Conservation (phyloP, 257 asterid species). For the Nicotiana noctiflora region DNA sequence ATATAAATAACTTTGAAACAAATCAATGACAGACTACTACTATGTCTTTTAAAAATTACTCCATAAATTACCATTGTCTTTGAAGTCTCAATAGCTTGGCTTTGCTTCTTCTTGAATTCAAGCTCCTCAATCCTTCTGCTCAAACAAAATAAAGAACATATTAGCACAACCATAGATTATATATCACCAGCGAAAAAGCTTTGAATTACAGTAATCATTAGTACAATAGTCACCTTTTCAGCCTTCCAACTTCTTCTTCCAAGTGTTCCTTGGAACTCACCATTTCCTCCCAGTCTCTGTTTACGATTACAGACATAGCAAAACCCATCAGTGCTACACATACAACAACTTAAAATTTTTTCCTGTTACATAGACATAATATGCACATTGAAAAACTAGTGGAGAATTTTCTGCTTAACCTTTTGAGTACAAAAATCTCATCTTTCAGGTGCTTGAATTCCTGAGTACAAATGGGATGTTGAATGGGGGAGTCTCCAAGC, state of each 20-base stretch:
- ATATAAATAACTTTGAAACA: background rate
- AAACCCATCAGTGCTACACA: background rate
- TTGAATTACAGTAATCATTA: background rate
- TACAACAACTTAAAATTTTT: background rate
- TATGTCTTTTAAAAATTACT: background rate
- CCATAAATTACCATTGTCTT: background rate
- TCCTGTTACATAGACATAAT: background rate
- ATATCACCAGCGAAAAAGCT: background rate
- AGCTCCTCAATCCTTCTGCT: constrained; percentile 57
- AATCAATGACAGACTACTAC: constrained; percentile 28
- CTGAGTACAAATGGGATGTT: constrained; percentile 73
- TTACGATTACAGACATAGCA: background rate
- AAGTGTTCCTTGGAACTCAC: constrained; percentile 42
- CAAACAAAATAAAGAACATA: background rate
- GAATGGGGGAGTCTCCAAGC: constrained; percentile 86
- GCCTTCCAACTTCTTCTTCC: constrained; percentile 57
- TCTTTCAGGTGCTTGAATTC: constrained; percentile 59
- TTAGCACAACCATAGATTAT: background rate
- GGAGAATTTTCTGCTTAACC: constrained; percentile 26
- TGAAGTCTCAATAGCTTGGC: constrained; percentile 23
- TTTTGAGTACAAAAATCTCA: constrained; percentile 45
- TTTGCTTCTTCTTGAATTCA: constrained; percentile 26
- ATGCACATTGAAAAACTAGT: background rate
- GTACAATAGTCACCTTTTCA: constrained; percentile 37
- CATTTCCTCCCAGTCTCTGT: constrained; percentile 44